phyloP scores from a whole-genome alignment of 1,284 basidiomycete genomes.

The Leccinum colubrinum region DNA sequence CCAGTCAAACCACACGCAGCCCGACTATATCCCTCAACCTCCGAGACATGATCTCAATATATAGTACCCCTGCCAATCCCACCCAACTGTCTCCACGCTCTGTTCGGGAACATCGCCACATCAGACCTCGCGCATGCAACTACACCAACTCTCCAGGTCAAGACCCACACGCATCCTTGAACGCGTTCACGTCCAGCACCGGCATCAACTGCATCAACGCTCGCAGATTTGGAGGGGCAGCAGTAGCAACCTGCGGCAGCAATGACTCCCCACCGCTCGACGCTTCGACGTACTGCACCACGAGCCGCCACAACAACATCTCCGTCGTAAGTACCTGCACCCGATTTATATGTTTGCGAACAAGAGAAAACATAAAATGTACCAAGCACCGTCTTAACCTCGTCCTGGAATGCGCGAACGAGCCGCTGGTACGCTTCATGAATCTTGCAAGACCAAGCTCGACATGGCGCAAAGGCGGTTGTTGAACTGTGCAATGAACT shows the following conservation, averaged over 20 bases:
- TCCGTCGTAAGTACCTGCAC: conserved; percentile 64
- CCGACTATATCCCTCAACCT: conserved; percentile 60
- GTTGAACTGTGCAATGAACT: too few relatives aligned
- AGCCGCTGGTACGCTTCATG: conserved; percentile 58
- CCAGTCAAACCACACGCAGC: conserved; percentile 27
- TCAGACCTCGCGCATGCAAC: too few relatives aligned
- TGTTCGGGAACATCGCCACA: conserved; percentile 6
- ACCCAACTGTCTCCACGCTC: conserved; percentile 39
- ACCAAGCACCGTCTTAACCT: conserved; percentile 57
- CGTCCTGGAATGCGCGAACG: conserved; percentile 40
- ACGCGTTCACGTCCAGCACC: conserved; percentile 48
- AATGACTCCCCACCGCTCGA: conserved; percentile 26
- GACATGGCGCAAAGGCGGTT: too few relatives aligned
- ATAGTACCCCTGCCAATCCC: conserved; percentile 54
- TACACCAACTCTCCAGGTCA: conserved; percentile 26
- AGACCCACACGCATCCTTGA: conserved; percentile 56
- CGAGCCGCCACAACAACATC: conserved; percentile 82
- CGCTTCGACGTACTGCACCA: conserved; percentile 59
- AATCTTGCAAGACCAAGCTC: conserved; percentile 48
- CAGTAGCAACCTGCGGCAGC: background rate
- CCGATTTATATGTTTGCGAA: background rate
- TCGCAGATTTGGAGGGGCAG: conserved; percentile 31
- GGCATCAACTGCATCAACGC: conserved; percentile 55
- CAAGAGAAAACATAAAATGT: conserved; percentile 11
- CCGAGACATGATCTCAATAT: conserved; percentile 65